Evolutionary conservation across 257 asterid species (phyloP).

Genomic region (Pogostemon cablin): DNA sequence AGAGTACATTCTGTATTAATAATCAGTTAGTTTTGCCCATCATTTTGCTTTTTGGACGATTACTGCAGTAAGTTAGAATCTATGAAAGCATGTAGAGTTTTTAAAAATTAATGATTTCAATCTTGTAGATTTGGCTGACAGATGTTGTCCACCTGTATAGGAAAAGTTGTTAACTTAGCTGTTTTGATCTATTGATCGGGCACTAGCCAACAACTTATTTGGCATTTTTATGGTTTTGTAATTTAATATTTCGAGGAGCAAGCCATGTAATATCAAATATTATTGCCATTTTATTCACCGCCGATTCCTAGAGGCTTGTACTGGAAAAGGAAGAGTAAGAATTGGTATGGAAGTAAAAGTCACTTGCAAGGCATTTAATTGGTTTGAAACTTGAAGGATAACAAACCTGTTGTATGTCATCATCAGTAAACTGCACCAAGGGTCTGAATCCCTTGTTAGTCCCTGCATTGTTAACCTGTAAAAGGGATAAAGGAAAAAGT

Average conservation of each 20-base stretch:
- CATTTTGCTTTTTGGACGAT: no score
- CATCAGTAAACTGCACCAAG: conserved; percentile 75
- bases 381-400: neutral
- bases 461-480: conserved; percentile 95
- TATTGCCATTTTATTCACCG: neutral
- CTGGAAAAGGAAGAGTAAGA: neutral
- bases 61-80: neutral
- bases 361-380: neutral
- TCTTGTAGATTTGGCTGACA: neutral
- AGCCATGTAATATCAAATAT: neutral
- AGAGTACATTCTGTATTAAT: no score
- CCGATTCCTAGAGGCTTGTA: neutral
- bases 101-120: neutral
- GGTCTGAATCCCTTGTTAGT: conserved; percentile 99
- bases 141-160: neutral
- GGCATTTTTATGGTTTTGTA: neutral
- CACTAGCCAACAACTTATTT: neutral
- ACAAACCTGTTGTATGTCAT: conserved; percentile 84
- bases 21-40: no score
- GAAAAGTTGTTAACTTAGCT: neutral
- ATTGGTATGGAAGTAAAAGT: neutral
- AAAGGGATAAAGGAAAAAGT: conserved; percentile 24
- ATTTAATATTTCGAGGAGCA: neutral
- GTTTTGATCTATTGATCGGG: neutral
- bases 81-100: neutral